phyloP scores from a whole-genome alignment of 345 rosid species.

The Erucastrum elatum region DNA sequence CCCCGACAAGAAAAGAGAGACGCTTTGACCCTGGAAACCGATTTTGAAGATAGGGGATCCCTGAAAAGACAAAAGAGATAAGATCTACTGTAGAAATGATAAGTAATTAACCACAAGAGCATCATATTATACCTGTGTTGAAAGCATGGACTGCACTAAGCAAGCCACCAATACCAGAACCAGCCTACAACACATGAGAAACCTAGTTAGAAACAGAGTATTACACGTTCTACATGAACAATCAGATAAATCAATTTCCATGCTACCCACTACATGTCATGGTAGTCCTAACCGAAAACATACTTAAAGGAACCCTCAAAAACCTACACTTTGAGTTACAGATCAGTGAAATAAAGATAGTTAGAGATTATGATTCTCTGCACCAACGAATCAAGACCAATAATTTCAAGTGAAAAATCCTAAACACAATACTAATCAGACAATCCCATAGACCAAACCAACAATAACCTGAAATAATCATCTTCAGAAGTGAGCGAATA shows the following conservation, averaged over 20 bases:
- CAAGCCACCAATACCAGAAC: slow-evolving; percentile 85
- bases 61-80: slow-evolving; percentile 43
- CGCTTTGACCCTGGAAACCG: slow-evolving; percentile 83
- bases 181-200: slow-evolving; percentile 55
- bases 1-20: slow-evolving; percentile 82
- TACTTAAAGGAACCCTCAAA: not conserved
- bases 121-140: slow-evolving; percentile 59
- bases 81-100: not conserved
- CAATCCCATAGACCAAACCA: not conserved
- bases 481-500: not conserved
- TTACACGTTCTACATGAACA: not conserved
- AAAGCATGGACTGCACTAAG: slow-evolving; percentile 86
- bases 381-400: not conserved
- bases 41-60: slow-evolving; percentile 74
- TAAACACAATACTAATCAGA: slow-evolving; percentile 5
- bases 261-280: not conserved
- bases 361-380: not conserved
- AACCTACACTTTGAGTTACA: not conserved
- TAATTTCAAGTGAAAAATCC: not conserved
- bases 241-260: not conserved
- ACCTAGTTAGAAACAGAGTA: slow-evolving; percentile 23
- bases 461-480: not conserved
- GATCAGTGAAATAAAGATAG: not conserved
- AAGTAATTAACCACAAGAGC: slow-evolving; percentile 7
- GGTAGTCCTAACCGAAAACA: not conserved